phyloP scores from a whole-genome alignment of 192 early-diverging fungal species.

The Podila minutissima region DNA sequence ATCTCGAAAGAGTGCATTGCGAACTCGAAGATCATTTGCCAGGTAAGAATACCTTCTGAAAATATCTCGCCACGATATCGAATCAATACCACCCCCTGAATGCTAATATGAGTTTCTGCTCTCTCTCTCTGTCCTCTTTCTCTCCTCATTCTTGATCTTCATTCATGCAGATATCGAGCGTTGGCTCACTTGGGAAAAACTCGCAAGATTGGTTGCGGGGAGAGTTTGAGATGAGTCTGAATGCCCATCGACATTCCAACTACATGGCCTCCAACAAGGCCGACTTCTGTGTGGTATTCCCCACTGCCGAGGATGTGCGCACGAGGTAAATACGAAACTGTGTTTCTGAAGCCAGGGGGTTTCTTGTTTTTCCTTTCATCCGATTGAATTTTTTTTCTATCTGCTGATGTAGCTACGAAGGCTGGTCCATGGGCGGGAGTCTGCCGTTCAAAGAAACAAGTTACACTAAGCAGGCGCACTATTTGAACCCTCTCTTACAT shows the following conservation, averaged over 20 bases:
- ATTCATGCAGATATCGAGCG: constrained; percentile 63
- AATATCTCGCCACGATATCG: too few species aligned
- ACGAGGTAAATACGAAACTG: constrained; percentile 33
- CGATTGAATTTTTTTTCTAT: not conserved
- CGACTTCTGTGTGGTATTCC: constrained; percentile 61
- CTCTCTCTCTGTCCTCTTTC: too few species aligned
- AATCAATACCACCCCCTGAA: not conserved
- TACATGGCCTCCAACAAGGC: constrained; percentile 13
- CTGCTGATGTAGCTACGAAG: constrained; percentile 58
- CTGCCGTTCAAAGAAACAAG: constrained; percentile 53
- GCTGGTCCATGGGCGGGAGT: constrained; percentile 60
- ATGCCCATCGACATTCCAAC: constrained; percentile 32
- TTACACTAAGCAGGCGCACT: constrained; percentile 62
- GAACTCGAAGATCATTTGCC: constrained; percentile 53
- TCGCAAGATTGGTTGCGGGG: constrained; percentile 64
- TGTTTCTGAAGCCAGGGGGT: not conserved
- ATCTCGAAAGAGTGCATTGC: constrained; percentile 21
- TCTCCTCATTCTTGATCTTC: not conserved
- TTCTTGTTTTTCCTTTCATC: not conserved
- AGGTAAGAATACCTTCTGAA: constrained; percentile 37
- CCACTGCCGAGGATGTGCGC: constrained; percentile 68
- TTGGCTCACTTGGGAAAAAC: constrained; percentile 65
- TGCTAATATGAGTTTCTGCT: not conserved
- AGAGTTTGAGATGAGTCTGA: constrained; percentile 62
- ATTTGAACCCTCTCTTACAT: constrained; percentile 59